Base-by-base conservation (phyloP, 2,329 filamentous ascomycete genomes). In the Neonectria neomacrospora region DNA sequence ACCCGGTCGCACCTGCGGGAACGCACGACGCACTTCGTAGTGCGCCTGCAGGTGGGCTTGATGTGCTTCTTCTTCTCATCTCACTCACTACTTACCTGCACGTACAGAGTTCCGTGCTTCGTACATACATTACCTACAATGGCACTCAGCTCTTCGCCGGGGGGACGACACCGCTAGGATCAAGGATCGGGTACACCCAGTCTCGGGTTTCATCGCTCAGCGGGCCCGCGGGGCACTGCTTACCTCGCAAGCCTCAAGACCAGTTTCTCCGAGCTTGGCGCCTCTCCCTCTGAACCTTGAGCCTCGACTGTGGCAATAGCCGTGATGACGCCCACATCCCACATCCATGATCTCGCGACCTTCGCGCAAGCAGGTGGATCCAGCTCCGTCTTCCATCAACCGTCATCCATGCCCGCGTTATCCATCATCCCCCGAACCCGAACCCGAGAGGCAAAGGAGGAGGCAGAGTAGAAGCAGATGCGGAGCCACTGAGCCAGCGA, bases 141-240 rank as follows among this genome's bases (percentile, higher is more conserved):
- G 7, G 18, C 47, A 12, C 47, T 32, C 47, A 30, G 30, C 28
- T 32, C 32, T 26, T 22, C 42, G 37, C 23, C 50, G 41, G 48
- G 48, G 48, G 47, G 48, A 54, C 50, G 30, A 47, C 50, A 22
- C 18, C 55, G 28, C 63, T 42, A 55, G 69, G 71, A 66, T 71
- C 69, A 71, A 61, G 71, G 70, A 63, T 70, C 28, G 20, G 34
- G 22, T 58, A 44, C 20, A 44, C 61, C 55, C 64, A 68, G 58
- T 66, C 42, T 64, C 54, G 64, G 53, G 71, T 73, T 73, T 73
- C 71, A 73, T 73, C 70, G 42, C 57, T 65, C 61, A 64, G 61
- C 63, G 58, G 58, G 63, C 64, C 61, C 63, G 61, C 63, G 58
- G 58, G 64, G 66, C 58, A 51, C 45, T 51, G 62, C 44, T 55